Evolutionary conservation across 179 eudicot genomes (phyloP).

Genomic region (Nepenthes alata): DNA sequence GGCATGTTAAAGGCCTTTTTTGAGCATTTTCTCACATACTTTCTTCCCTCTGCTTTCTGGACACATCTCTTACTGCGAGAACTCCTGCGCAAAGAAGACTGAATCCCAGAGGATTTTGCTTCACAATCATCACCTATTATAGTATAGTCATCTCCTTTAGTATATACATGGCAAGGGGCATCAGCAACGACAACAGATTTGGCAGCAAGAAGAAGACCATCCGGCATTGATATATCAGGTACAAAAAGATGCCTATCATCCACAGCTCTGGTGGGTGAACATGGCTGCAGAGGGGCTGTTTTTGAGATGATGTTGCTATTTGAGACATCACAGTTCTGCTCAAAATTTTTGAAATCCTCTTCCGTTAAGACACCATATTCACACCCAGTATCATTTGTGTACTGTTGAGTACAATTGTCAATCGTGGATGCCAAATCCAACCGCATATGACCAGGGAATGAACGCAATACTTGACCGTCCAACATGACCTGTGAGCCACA

Average conservation of each 20-base stretch:
- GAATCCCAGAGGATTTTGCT: conserved; percentile 14
- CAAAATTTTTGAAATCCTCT: not conserved
- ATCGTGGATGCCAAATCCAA: not conserved
- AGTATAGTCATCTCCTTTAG: conserved; percentile 16
- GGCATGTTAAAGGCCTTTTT: conserved; percentile 20
- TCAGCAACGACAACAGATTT: conserved; percentile 20
- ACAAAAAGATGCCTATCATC: conserved; percentile 14
- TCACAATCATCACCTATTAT: conserved; percentile 16
- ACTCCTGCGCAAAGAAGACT: conserved; percentile 40
- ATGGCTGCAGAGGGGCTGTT: conserved; percentile 18
- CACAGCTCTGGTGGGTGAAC: conserved; percentile 13
- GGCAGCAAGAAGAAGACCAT: conserved; percentile 19
- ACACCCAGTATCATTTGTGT: not conserved
- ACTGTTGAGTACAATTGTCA: not conserved
- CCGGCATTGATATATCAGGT: conserved; percentile 14
- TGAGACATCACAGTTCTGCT: not conserved
- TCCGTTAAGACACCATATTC: not conserved
- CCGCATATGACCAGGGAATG: not conserved
- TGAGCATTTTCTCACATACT: conserved; percentile 19
- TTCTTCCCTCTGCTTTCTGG: conserved; percentile 20
- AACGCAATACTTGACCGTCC: conserved; percentile 1
- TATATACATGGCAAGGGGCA: conserved; percentile 11
- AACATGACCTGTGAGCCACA: not conserved
- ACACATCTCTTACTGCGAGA: conserved; percentile 25
- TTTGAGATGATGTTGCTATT: not conserved